Evolutionary conservation across 2,329 filamentous ascomycete genomes (phyloP), one percentile per base, ranked within the genome.

Genomic region (Ceratocystis lukuohia): DNA sequence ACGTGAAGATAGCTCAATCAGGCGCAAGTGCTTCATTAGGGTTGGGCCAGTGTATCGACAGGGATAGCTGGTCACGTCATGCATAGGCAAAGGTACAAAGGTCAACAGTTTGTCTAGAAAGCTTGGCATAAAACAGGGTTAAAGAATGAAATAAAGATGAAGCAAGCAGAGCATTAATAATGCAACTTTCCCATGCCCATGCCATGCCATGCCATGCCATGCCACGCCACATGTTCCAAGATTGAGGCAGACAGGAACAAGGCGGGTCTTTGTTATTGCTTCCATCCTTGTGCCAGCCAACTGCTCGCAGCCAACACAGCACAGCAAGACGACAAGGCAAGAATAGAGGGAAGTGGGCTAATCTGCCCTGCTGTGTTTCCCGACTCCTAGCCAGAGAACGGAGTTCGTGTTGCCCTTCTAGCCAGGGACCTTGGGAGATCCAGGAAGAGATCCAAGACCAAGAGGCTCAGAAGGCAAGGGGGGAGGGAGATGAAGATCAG

Each of bases 1-100:
- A 68, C 67, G 67, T 68, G 67, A 37, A 5, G 67, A 68, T 68
- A 66, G 1, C 37, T 4, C 37, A 41, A 41, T 12, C 1, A 4
- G 37, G 37, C 10, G 37, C 3, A 20, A 0, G 1, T 17, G 12
- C 5, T 3, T 10, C 2, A 10, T 50, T 50, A 50, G 46, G 46
- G 46, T 50, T 22, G 5, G 7, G n/a, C 1, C 15, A 17, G 4
- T 5, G 53, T 33, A 15, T 3, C 4, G 4, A 2, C 5, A 3
- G 30, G 8, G 10, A 57, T 10, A 12, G 25, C 53, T 17, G 12
- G 22, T 57, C 53, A 57, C 53, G 50, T 25, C 50, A 56, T 48
- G 20, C 50, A 22, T 25, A 25, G 22, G 50, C 12, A 30, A 25
- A 56, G 5, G 12, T 20, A 56, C 20, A 22, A 25, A 12, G 37